A percentile compares a stretch with the other conserved stretches of the same genome.
phyloP scores from a whole-genome alignment of 768 basidiomycete genomes.

The Phylloporus arenicola region DNA sequence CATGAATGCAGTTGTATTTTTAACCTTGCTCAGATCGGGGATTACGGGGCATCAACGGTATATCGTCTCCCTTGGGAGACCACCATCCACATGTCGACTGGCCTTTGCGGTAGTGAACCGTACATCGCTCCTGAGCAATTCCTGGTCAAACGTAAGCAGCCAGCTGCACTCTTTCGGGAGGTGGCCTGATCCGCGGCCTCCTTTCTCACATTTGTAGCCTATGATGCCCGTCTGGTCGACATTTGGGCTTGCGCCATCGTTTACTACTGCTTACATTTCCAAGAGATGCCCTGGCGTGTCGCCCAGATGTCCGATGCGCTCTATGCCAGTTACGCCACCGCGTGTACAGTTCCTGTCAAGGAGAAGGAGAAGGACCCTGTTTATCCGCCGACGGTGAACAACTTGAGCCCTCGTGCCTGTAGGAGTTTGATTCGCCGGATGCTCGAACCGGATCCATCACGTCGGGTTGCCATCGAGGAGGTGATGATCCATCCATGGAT shows the following conservation, averaged over 20 bases:
- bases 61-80: constrained; percentile 98
- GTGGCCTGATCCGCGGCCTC: constrained; percentile 34
- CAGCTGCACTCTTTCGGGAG: constrained; percentile 28
- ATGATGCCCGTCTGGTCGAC: constrained; percentile 94
- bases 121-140: constrained; percentile 99
- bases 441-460: constrained; percentile 90
- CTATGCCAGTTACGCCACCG: constrained; percentile 66
- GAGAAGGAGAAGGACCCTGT: constrained; percentile 28
- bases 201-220: constrained; percentile 52
- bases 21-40: constrained; percentile 67
- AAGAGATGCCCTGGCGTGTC: constrained; percentile 96
- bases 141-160: constrained; percentile 84
- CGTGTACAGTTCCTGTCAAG: constrained; percentile 31
- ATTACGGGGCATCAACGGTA: constrained; percentile 98
- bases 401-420: constrained; percentile 82
- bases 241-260: constrained; percentile 97
- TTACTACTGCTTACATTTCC: constrained; percentile 97
- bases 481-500: constrained; percentile 77
- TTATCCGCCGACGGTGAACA: constrained; percentile 73
- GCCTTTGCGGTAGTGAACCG: constrained; percentile 94
- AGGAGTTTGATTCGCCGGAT: constrained; percentile 81
- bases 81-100: constrained; percentile 95
- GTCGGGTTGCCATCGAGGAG: constrained; percentile 72
- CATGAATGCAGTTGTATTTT: background rate
- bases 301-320: constrained; percentile 80